Conservation (phyloP, 1,284 basidiomycete genomes). For the Rhizoctonia solani region DNA sequence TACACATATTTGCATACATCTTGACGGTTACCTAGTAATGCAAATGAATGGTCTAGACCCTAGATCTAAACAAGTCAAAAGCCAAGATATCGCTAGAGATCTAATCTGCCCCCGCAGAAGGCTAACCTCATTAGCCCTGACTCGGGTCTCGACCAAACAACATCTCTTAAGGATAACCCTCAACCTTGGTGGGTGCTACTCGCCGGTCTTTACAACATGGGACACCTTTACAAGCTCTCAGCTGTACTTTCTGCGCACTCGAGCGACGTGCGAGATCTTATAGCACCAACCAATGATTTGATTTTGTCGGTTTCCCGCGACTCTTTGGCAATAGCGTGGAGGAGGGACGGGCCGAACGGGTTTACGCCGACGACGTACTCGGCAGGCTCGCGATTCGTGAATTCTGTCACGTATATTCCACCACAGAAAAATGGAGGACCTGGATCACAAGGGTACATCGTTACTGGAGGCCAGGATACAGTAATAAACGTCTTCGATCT, state of each 20-base stretch:
- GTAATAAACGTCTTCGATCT: conserved; percentile 80
- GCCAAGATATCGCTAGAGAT: background rate
- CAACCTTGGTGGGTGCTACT: conserved; percentile 4
- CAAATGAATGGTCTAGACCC: background rate
- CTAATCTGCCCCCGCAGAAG: conserved; percentile 10
- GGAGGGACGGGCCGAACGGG: conserved; percentile 53
- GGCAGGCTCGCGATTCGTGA: conserved; percentile 78
- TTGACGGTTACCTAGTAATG: no score
- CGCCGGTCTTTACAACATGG: conserved; percentile 3
- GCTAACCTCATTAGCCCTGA: conserved; percentile 11
- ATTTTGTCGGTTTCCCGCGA: conserved; percentile 90
- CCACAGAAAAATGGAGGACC: conserved; percentile 49
- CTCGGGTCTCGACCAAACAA: conserved; percentile 21
- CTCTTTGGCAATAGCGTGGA: conserved; percentile 86
- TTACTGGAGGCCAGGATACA: conserved; percentile 84
- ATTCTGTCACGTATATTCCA: conserved; percentile 77
- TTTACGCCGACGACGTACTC: conserved; percentile 64
- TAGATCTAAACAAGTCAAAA: conserved; percentile 14
- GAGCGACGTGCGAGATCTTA: conserved; percentile 72
- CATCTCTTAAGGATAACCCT: background rate
- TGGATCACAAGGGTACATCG: conserved; percentile 66
- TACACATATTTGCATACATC: no score
- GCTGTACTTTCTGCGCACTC: conserved; percentile 60
- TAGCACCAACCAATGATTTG: conserved; percentile 67
- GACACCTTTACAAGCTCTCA: conserved; percentile 74